Percentiles rank a stretch among this genome's conserved stretches.
Evolutionary conservation across 352 stramenopile genomes (phyloP).

Genomic region (Pythium folliculosum): DNA sequence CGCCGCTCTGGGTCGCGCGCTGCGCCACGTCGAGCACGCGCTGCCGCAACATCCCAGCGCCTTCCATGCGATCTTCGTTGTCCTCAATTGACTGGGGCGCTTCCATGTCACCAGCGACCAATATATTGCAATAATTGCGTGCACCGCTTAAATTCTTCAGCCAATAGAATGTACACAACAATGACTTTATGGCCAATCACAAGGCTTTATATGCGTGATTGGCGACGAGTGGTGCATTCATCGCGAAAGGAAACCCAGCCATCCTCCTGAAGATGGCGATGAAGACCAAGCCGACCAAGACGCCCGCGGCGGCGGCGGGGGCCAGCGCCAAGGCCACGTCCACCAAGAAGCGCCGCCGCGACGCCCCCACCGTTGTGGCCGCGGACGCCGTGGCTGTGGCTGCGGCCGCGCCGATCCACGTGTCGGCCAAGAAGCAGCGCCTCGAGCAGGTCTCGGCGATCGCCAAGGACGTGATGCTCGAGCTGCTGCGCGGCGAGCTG

Average conservation of each 20-base stretch:
- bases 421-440: constrained; percentile 62
- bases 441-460: constrained; percentile 58
- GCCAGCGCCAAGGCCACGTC: not conserved
- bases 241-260: not conserved
- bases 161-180: too few relatives aligned
- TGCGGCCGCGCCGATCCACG: not conserved
- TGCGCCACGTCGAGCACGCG: constrained; percentile 64
- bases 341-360: constrained; percentile 41
- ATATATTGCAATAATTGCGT: constrained; percentile 27
- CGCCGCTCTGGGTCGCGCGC: constrained; percentile 53
- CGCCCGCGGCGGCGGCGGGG: not conserved
- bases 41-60: constrained; percentile 51
- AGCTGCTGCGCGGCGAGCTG: constrained; percentile 51
- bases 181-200: constrained; percentile 28
- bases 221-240: constrained; percentile 15
- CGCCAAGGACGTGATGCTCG: constrained; percentile 76
- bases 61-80: constrained; percentile 13
- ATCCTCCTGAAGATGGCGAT: constrained; percentile 10
- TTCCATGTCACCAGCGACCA: not conserved
- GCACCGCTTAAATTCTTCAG: constrained; percentile 15
- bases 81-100: not conserved
- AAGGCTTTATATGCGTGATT: constrained; percentile 11
- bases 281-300: constrained; percentile 13
- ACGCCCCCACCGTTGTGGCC: constrained; percentile 22
- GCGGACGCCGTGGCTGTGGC: constrained; percentile 3